Evolutionary conservation across 768 basidiomycete species (phyloP).

Genomic region (Sarcodon sp.): DNA sequence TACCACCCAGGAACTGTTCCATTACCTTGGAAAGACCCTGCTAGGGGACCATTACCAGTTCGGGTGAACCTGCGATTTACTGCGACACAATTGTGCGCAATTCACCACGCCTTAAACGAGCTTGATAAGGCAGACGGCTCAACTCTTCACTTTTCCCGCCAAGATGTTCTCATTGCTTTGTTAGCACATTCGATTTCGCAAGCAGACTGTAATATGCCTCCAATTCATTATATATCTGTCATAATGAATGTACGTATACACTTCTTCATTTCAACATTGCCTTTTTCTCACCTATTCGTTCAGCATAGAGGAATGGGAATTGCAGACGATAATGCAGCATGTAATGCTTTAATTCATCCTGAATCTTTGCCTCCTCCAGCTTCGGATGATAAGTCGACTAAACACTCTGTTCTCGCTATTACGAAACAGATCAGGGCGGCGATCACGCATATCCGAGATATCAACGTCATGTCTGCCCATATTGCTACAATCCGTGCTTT

Average conservation of each 20-base stretch:
- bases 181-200: background rate
- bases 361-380: background rate
- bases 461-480: background rate
- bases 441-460: background rate
- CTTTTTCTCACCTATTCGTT: background rate
- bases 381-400: background rate
- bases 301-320: background rate
- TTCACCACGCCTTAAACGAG: background rate
- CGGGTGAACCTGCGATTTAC: conserved; percentile 6
- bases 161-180: background rate
- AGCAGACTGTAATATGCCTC: background rate
- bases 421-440: background rate
- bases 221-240: background rate
- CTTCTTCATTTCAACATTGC: background rate
- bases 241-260: background rate
- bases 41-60: background rate
- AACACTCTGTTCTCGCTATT: background rate
- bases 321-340: background rate
- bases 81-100: background rate
- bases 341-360: background rate
- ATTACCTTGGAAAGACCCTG: conserved; percentile 1
- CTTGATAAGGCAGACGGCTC: background rate
- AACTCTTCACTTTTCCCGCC: background rate
- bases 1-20: conserved; percentile 1
- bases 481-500: background rate